Evolutionary conservation across 208 protist species (phyloP), one percentile per base, ranked within the genome.

Genomic region (Trypanosoma platydactyli): DNA sequence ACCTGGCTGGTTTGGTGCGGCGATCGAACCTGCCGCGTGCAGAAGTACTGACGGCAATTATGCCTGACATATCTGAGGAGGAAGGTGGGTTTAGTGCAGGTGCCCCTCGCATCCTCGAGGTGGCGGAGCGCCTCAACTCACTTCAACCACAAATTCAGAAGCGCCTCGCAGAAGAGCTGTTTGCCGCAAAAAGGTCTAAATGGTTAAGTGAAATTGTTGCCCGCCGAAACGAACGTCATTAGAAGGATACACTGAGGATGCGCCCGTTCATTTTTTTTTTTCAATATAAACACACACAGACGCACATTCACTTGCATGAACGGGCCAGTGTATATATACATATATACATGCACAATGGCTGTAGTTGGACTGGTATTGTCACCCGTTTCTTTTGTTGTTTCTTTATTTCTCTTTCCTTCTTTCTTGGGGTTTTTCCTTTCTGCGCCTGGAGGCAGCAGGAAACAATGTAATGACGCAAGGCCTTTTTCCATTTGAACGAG

Each of bases 81-180:
- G 46, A 78, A 72, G 61, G 67, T 50, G 13, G 61, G 62, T 87
- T 74, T 71, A 83, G 81, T 76, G 85, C 85, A 24, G 88, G 83
- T 29, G 84, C 77, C 11, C 74, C 75, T 12, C 72, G 77, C 25
- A 40, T 94, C 38, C 65, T 94, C 27, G 72, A 85, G 63, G 79
- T 94, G 24, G 81, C 83, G 42, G 50, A 68, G 9, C 77, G 76
- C 40, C 73, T 94, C 58, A 77, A 89, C 60, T 68, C 81, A 38
- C 77, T 94, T 29, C 84, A 84, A 35, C 79, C 78, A 66, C 84
- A 92, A 62, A 94, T 94, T 50, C 85, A 89, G 54, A 85, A 89
- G 71, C 80, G 88, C 42, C 66, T 74, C 33, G 48, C 70, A 6
- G 79, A 68, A 22, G 79, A 81, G 46, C 69, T 67, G 44, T 60